Conservation (phyloP, 257 asterid genomes). For the Nicotiana tomentosiformis region DNA sequence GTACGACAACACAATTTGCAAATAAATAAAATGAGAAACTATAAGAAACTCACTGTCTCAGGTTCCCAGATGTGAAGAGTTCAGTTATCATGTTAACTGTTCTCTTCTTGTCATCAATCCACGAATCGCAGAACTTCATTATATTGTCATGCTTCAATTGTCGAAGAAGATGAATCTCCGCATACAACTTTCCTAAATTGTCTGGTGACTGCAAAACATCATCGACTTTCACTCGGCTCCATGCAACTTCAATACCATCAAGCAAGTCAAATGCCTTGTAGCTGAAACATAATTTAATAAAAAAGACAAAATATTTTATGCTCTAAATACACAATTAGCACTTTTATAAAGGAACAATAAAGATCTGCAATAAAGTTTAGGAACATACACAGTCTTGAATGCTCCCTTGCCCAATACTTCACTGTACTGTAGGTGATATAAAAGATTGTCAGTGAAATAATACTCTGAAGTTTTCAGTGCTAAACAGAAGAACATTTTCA, state of each 20-base stretch:
- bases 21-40: not conserved
- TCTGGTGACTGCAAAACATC: slow-evolving; percentile 55
- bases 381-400: slow-evolving; percentile 72
- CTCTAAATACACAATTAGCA: not conserved
- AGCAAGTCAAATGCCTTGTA: slow-evolving; percentile 72
- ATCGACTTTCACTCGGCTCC: slow-evolving; percentile 65
- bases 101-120: slow-evolving; percentile 76
- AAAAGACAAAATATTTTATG: not conserved
- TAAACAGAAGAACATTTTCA: not conserved
- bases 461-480: not conserved
- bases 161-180: slow-evolving; percentile 75
- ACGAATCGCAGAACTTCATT: slow-evolving; percentile 42
- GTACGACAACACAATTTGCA: not conserved
- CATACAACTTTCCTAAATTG: slow-evolving; percentile 61
- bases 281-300: slow-evolving; percentile 20
- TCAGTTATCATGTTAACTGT: slow-evolving; percentile 86
- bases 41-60: slow-evolving; percentile 65
- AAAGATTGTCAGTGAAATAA: not conserved
- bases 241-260: slow-evolving; percentile 85
- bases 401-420: slow-evolving; percentile 86
- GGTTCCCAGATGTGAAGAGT: slow-evolving; percentile 82
- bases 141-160: slow-evolving; percentile 65
- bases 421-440: slow-evolving; percentile 37
- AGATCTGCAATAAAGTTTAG: not conserved
- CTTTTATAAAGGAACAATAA: not conserved